Evolutionary conservation across 129 eudicot species (phyloP), one percentile per base, ranked within the genome.

Genomic region (Mikania micrantha): DNA sequence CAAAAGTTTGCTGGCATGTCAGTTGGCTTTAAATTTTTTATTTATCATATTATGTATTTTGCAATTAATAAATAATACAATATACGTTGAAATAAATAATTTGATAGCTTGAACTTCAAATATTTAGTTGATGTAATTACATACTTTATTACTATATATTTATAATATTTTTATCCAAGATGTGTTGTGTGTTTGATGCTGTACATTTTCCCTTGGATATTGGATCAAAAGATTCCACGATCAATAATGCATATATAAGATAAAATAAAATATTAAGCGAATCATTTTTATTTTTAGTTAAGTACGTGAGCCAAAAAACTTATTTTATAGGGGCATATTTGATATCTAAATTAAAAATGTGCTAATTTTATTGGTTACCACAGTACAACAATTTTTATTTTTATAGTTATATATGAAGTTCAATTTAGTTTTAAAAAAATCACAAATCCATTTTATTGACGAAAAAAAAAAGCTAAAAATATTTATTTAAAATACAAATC

Each of bases 171-270:
- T 7, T 53, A 39, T 44, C 19, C 21, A 32, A 50, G 67, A 54
- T 74, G 73, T 47, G 48, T 44, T 54, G 41, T 74, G 73, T 47
- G 48, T 44, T 54, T 52, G 41, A 64, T 40, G 76, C 35, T 11
- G 21, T 64, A 64, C 65, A 40, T 27, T 24, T 74, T 41, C 47
- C 59, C 78, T 74, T 74, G 50, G 73, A 54, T 65, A 53, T 56
- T 74, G 79, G 73, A 74, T 66, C 79, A n/a, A 74, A 74, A 74
- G 72, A 66, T 74, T 74, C 79, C 74, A 53, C 0, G 16, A 56
- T 32, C 60, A 74, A 74, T 74, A 74, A 74, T 74, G 45, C 52
- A 28, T 35, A 12, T 50, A 39, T 5, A 69, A 70, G 65, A 71
- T 42, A 28, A 9, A 64, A 74, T 64, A 64, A 64, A 74, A 39